Evolutionary conservation across 192 early-diverging fungal species (phyloP).

Genomic region (Phlyctochytrium bullatum): DNA sequence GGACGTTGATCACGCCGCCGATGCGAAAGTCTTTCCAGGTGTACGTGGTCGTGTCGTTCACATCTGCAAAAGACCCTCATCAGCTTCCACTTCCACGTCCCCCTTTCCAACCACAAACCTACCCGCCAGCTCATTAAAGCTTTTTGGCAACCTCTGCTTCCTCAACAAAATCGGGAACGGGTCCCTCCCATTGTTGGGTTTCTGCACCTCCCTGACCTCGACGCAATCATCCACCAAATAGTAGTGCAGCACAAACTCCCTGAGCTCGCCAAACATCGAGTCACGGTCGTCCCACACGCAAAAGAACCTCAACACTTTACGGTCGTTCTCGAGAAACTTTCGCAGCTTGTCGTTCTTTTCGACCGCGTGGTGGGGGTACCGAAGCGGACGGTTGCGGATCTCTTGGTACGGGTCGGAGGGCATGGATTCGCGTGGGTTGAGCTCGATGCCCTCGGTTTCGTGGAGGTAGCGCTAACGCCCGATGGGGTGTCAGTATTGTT

Average conservation of each 20-base stretch:
- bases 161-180: constrained; percentile 59
- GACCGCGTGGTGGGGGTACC: constrained; percentile 20
- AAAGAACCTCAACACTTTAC: constrained; percentile 61
- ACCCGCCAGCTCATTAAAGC: constrained; percentile 51
- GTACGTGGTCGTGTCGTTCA: constrained; percentile 49
- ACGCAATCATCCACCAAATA: constrained; percentile 66
- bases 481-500: neutral
- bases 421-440: constrained; percentile 52
- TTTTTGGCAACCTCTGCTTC: constrained; percentile 56
- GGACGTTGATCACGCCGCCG: constrained; percentile 55
- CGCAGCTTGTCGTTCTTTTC: constrained; percentile 52
- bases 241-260: constrained; percentile 67
- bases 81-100: too few relatives aligned
- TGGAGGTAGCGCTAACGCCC: constrained; percentile 45
- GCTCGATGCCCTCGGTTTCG: constrained; percentile 47
- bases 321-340: constrained; percentile 58
- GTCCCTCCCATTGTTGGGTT: constrained; percentile 60
- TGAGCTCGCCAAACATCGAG: constrained; percentile 58
- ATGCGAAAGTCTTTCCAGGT: constrained; percentile 62
- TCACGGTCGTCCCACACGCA: constrained; percentile 64
- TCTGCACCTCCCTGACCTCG: constrained; percentile 61
- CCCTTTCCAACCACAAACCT: constrained; percentile 7
- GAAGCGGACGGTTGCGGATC: constrained; percentile 41
- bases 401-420: constrained; percentile 54
- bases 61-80: constrained; percentile 24